phyloP scores from a whole-genome alignment of 1,284 basidiomycete species.

The Apiotrichum veenhuisii region DNA sequence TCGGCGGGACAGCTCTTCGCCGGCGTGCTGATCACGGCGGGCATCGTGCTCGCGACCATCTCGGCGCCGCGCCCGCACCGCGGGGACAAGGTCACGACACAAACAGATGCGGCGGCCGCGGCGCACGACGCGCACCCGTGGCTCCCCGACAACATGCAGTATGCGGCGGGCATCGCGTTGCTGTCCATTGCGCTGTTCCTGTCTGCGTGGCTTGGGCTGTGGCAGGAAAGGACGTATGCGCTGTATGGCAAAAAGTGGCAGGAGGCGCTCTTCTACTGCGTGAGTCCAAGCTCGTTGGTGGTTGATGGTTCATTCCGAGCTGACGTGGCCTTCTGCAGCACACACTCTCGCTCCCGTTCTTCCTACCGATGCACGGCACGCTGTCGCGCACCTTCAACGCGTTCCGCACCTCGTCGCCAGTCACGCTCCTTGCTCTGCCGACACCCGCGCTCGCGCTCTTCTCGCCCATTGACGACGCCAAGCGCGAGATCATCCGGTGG shows the following conservation, averaged over 20 bases:
- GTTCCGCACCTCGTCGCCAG: constrained; percentile 37
- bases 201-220: constrained; percentile 75
- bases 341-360: constrained; percentile 67
- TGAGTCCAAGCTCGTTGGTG: too few relatives aligned
- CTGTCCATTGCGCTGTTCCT: constrained; percentile 73
- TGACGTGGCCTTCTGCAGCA: constrained; percentile 45
- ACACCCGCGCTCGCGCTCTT: constrained; percentile 16
- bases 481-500: constrained; percentile 8
- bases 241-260: constrained; percentile 73
- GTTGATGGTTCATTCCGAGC: too few relatives aligned
- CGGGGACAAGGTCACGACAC: neutral
- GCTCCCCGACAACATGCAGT: constrained; percentile 50
- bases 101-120: neutral
- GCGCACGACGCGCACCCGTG: constrained; percentile 10
- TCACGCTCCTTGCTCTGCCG: constrained; percentile 33
- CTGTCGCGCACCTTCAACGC: constrained; percentile 52
- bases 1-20: constrained; percentile 63
- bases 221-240: constrained; percentile 76
- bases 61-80: constrained; percentile 55
- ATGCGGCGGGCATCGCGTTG: constrained; percentile 68
- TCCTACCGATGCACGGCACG: constrained; percentile 61
- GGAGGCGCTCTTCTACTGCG: constrained; percentile 80
- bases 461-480: constrained; percentile 3
- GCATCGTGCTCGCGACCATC: constrained; percentile 78
- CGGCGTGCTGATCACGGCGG: constrained; percentile 72